Evolutionary conservation across 148 eudicot species (phyloP), one percentile per base, ranked within the genome.

Genomic region (Heliamphora exappendiculata): DNA sequence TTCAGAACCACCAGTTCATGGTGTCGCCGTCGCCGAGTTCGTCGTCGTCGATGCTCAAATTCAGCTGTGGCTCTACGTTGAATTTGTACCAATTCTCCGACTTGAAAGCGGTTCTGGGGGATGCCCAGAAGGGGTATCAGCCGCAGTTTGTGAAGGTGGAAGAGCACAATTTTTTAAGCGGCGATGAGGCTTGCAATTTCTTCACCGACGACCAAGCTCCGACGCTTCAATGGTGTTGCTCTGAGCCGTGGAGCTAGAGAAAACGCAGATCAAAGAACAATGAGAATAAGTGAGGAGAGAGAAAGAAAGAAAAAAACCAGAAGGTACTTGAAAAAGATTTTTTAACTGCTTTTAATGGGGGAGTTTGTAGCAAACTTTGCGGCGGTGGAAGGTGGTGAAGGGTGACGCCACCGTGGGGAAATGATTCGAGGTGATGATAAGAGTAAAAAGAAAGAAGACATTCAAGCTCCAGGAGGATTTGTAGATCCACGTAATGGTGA

Each of bases 151-250:
- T 92, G 75, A 92, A 94, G 82, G 83, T 94, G 42, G 97, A 94
- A 45, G 97, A 94, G 60, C 93, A 94, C 74, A 86, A 94, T 49
- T 92, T 94, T 65, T 88, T 94, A 49, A 79, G 90, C 72, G 94
- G 89, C 0, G 98, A 94, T 39, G 98, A 92, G 75, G 85, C 93
- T 4, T 92, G 97, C 72, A 88, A 87, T 72, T 90, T 94, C 78
- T 75, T 80, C 57, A 33, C 75, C 0, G 82, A 80, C 33, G 82
- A 80, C 3, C 82, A 80, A 26, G 82, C 82, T 24, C 82, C 82
- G 36, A 80, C 82, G 13, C 82, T 80, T 49, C 78, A 57, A 3
- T 80, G 82, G 82, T 80, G 45, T 53, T 74, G 70, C 72, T 45
- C 74, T 24, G 82, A 80, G 36, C 82, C 75, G 67, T 75, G 82